These are phyloP conservation scores for Candida schatavii DNA, from an alignment of 805 yeast species.

Conservation along the genomic window DNA sequence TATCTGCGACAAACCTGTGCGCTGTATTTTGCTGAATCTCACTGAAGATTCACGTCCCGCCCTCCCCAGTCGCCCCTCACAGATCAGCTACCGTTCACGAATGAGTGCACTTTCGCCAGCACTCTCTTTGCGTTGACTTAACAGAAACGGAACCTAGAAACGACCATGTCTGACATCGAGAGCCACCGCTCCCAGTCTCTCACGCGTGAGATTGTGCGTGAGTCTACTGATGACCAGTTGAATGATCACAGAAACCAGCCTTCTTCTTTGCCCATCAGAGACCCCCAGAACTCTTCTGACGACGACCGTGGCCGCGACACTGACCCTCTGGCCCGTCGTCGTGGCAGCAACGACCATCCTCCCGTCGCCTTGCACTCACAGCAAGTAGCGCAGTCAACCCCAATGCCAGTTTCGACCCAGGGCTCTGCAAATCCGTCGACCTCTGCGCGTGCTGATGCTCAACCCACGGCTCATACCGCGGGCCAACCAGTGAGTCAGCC, in stretches of 20 bases:
- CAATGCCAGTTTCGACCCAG: background rate
- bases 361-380: background rate
- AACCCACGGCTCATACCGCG: background rate
- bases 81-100: background rate
- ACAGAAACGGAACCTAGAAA: background rate
- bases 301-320: constrained; percentile 11
- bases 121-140: background rate
- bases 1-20: no score
- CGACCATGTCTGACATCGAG: constrained; percentile 39
- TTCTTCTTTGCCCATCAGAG: constrained; percentile 26
- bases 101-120: background rate
- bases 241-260: constrained; percentile 41
- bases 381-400: background rate
- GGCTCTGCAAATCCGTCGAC: background rate
- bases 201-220: constrained; percentile 17
- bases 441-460: background rate
- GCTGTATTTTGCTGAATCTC: no score
- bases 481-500: no score
- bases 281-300: constrained; percentile 13
- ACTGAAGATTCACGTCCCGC: no score
- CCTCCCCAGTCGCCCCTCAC: no score
- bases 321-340: background rate
- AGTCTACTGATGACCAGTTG: constrained; percentile 30
- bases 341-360: background rate
- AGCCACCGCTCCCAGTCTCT: constrained; percentile 30